Conservation (phyloP, 108 stramenopile species). For the Cyclostephanos invisitatus region DNA sequence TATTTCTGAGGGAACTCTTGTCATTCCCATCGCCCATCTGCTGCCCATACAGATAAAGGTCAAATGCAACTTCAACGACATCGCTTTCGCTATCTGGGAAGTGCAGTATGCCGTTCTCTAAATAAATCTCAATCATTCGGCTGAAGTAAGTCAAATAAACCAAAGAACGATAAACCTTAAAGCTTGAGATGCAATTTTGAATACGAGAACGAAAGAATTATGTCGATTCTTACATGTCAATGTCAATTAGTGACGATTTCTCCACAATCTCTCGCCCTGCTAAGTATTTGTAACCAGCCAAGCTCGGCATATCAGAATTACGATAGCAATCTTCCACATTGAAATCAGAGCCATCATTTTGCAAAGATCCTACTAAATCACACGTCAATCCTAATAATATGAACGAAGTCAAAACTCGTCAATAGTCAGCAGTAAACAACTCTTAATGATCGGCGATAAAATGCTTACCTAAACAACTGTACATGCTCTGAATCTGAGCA, state of each 20-base stretch:
- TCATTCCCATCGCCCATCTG: constrained; percentile 29
- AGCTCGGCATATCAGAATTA: constrained; percentile 15
- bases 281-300: constrained; percentile 35
- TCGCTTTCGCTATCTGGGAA: constrained; percentile 27
- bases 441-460: neutral
- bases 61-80: constrained; percentile 51
- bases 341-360: constrained; percentile 4
- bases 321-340: constrained; percentile 8
- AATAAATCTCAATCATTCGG: constrained; percentile 35
- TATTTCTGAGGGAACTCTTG: constrained; percentile 31
- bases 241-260: constrained; percentile 36
- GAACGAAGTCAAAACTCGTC: neutral
- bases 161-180: neutral
- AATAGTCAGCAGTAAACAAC: neutral
- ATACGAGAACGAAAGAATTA: neutral
- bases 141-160: neutral
- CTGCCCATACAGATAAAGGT: constrained; percentile 68
- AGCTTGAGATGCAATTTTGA: neutral
- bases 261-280: constrained; percentile 17
- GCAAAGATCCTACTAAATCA: constrained; percentile 36
- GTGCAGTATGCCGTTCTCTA: constrained; percentile 34
- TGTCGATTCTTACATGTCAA: constrained; percentile 16
- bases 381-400: constrained; percentile 20
- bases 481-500: constrained; percentile 50
- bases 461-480: constrained; percentile 63